These are phyloP conservation scores for Blumeria graminis DNA, from an alignment of 2,329 filamentous ascomycete species.

Conservation along the genomic window DNA sequence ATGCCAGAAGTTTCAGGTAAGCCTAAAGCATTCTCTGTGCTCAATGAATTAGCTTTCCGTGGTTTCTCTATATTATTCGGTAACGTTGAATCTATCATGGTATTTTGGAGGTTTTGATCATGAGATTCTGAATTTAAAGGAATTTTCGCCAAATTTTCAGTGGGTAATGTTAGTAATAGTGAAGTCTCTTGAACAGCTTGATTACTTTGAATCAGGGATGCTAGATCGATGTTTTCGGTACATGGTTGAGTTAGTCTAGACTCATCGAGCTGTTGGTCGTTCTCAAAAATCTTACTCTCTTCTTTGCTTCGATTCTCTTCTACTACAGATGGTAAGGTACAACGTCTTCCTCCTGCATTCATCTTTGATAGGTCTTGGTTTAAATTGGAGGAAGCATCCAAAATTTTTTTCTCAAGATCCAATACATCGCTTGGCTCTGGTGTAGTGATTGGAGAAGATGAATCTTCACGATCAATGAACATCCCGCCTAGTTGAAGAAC, in stretches of 20 bases:
- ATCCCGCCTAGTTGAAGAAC: conserved; percentile 85
- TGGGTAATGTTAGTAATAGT: conserved; percentile 4
- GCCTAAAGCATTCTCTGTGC: conserved; percentile 4
- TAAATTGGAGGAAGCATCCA: conserved; percentile 13
- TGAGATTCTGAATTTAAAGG: conserved; percentile 1
- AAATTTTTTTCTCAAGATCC: conserved; percentile 22
- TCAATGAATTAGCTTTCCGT: conserved; percentile 7
- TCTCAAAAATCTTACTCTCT: too few species aligned
- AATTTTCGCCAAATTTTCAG: conserved; percentile 3
- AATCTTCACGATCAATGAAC: conserved; percentile 65
- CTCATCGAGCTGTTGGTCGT: neutral
- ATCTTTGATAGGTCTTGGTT: conserved; percentile 16
- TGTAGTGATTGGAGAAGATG: conserved; percentile 47
- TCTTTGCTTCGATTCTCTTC: conserved; percentile 21
- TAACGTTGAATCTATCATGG: conserved; percentile 8
- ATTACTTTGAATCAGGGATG: conserved; percentile 16
- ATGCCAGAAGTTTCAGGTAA: conserved; percentile 12
- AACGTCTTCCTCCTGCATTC: conserved; percentile 35
- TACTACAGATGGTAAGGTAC: conserved; percentile 39
- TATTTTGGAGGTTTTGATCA: conserved; percentile 1
- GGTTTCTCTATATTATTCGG: conserved; percentile 14
- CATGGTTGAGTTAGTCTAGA: neutral
- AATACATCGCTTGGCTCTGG: conserved; percentile 37
- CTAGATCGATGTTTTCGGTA: conserved; percentile 25
- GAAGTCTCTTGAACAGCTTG: neutral